These are phyloP conservation scores for Penicillium odoratum DNA, from an alignment of 495 filamentous ascomycete species.

Conservation along the genomic window DNA sequence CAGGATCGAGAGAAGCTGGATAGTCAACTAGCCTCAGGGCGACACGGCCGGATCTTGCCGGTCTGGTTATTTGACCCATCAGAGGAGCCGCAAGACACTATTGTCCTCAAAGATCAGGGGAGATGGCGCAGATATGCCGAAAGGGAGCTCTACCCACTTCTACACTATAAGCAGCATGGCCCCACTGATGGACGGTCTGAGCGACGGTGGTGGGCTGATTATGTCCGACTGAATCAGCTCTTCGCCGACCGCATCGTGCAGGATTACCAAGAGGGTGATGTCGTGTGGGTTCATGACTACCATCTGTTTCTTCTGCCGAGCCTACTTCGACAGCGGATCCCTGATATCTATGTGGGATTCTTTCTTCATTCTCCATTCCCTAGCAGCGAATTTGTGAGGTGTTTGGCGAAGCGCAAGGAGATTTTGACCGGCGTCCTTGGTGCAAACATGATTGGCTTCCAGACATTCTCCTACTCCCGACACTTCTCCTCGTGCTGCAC, in stretches of 20 bases:
- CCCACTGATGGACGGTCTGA: slow-evolving; percentile 80
- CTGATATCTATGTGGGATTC: slow-evolving; percentile 86
- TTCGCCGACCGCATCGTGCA: slow-evolving; percentile 85
- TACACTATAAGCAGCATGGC: slow-evolving; percentile 92
- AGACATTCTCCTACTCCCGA: slow-evolving; percentile 86
- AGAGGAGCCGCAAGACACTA: slow-evolving; percentile 61
- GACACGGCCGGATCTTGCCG: slow-evolving; percentile 69
- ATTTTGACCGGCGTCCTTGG: slow-evolving; percentile 84
- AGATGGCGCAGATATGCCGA: slow-evolving; percentile 88
- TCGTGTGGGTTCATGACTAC: slow-evolving; percentile 90
- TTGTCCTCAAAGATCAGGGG: slow-evolving; percentile 71
- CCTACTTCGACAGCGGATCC: slow-evolving; percentile 76
- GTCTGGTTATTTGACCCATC: slow-evolving; percentile 80
- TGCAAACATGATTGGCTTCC: slow-evolving; percentile 88
- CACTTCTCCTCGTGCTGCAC: slow-evolving; percentile 94
- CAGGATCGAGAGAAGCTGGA: slow-evolving; percentile 70
- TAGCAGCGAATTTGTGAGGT: slow-evolving; percentile 88
- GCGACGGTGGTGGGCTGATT: slow-evolving; percentile 84
- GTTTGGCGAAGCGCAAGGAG: slow-evolving; percentile 81
- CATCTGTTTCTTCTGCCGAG: slow-evolving; percentile 83
- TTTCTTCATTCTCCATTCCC: slow-evolving; percentile 92
- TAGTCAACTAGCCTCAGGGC: slow-evolving; percentile 62
- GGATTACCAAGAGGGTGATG: slow-evolving; percentile 84
- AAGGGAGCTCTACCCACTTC: slow-evolving; percentile 81
- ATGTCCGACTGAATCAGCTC: slow-evolving; percentile 79